phyloP scores from a whole-genome alignment of 345 rosid species.

The Populus tremula region DNA sequence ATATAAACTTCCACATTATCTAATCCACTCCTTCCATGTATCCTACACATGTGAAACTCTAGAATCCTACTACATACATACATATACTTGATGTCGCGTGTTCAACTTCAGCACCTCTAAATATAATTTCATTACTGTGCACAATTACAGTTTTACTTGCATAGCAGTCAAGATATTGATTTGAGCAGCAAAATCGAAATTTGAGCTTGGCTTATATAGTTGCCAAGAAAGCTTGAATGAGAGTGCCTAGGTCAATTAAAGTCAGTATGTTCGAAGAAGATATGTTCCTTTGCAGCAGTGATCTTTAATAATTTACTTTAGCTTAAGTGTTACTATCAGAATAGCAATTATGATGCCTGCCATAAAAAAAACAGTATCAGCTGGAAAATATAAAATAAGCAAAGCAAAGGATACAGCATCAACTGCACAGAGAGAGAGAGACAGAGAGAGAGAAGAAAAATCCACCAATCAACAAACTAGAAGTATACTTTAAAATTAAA shows the following conservation, averaged over 20 bases:
- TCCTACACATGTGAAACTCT: not conserved
- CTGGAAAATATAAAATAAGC: not conserved
- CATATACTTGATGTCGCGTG: not conserved
- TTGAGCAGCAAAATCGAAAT: not conserved
- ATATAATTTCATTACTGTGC: not conserved
- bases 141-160: not conserved
- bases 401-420: not conserved
- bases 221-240: not conserved
- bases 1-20: not conserved
- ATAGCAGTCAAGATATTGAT: not conserved
- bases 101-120: not conserved
- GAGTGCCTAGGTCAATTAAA: not conserved
- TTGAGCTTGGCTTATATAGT: conserved; percentile 1
- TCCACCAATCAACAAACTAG: not conserved
- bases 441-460: not conserved
- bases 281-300: not conserved
- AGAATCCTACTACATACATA: not conserved
- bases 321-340: not conserved
- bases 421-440: not conserved
- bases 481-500: not conserved
- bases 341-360: not conserved
- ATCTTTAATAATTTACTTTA: not conserved
- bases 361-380: not conserved
- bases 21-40: not conserved
- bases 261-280: not conserved